Evolutionary conservation across 306 rosid genomes (phyloP), one percentile per base, ranked within the genome.

Genomic region (Sindora glabra): DNA sequence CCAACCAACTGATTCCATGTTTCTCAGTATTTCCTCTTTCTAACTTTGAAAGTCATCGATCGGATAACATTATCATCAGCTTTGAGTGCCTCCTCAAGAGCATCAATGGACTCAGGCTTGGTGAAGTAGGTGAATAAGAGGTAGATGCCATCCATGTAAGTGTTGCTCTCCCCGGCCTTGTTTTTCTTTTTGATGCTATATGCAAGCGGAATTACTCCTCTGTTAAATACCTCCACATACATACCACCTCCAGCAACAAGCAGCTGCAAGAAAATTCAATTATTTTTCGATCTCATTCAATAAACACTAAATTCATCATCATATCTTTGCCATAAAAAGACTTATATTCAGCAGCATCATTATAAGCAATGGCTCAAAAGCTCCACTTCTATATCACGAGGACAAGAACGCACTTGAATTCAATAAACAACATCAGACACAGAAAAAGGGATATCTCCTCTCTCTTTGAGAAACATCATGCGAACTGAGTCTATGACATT

Each of bases 161-260:
- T 78, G 74, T 84, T 86, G 3, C 84, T 48, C 65, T 89, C 95
- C 18, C 99, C 99, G 4, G 95, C 99, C 72, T 82, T 92, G 87
- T 94, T 86, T 63, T 78, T 86, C 87, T 58, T 83, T 84, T 65
- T 65, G 77, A 86, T 90, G 84, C 81, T 54, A 58, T 84, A 84
- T 26, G 94, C 82, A 19, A 90, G 81, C 12, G 90, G 94, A 73
- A 94, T 82, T 5, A 92, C 84, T 59, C 99, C 90, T 80, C 94
- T 82, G 79, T 92, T 81, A 74, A 83, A 89, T 17, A 89, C 97
- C 86, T 89, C 99, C 10, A 89, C 72, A 68, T 92, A 92, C 99
- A 92, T 92, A 63, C 95, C 98, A 40, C 98, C 98, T 50, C 99
- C 96, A 61, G 99, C 94, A 74, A 92, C 96, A 65, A 92, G 99